Evolutionary conservation across 805 yeast genomes (phyloP).

Genomic region (Suhomyces tanzawaensis): DNA sequence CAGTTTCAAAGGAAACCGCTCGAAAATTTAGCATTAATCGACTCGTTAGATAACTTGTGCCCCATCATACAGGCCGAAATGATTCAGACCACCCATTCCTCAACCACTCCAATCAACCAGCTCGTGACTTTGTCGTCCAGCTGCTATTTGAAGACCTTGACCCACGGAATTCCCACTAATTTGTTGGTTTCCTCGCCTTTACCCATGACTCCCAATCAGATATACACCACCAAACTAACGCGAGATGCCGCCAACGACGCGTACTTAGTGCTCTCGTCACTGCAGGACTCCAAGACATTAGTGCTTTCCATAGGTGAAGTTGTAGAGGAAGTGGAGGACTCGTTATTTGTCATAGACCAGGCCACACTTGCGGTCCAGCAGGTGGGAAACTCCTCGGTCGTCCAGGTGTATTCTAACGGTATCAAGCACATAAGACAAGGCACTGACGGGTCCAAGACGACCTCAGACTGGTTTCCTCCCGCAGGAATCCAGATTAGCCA

Average conservation of each 20-base stretch:
- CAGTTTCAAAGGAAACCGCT: slow-evolving; percentile 17
- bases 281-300: slow-evolving; percentile 60
- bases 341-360: slow-evolving; percentile 55
- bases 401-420: slow-evolving; percentile 74
- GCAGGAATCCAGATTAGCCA: slow-evolving; percentile 61
- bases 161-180: slow-evolving; percentile 57
- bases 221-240: slow-evolving; percentile 60
- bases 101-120: slow-evolving; percentile 19
- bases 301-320: slow-evolving; percentile 77
- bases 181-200: slow-evolving; percentile 73
- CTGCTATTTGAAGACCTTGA: slow-evolving; percentile 47
- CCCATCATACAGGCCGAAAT: slow-evolving; percentile 45
- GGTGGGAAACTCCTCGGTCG: slow-evolving; percentile 58
- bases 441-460: slow-evolving; percentile 18
- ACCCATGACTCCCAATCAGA: slow-evolving; percentile 58
- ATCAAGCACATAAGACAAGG: slow-evolving; percentile 48
- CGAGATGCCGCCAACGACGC: slow-evolving; percentile 50
- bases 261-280: slow-evolving; percentile 59
- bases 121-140: slow-evolving; percentile 34
- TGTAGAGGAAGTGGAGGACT: slow-evolving; percentile 69
- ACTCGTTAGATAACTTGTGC: slow-evolving; percentile 45
- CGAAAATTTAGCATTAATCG: slow-evolving; percentile 60
- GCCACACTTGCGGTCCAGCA: slow-evolving; percentile 69
- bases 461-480: slow-evolving; percentile 79
- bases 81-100: slow-evolving; percentile 11